Conservation (phyloP, 305 asterid genomes). For the Fraxinus angustifolia region DNA sequence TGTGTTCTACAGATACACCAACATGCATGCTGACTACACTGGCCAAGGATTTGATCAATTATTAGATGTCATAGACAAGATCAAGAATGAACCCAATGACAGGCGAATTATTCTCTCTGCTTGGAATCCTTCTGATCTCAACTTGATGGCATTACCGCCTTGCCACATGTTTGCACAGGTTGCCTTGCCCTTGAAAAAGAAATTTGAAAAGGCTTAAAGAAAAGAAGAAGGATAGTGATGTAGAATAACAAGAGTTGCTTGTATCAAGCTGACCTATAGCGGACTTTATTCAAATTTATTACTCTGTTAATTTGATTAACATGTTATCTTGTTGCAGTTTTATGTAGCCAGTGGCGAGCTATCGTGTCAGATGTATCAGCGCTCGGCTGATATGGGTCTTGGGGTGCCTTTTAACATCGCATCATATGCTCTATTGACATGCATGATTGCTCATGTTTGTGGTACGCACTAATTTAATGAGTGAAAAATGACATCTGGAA, state of each 20-base stretch:
- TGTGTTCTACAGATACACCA: conserved; percentile 55
- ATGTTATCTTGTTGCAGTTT: conserved; percentile 49
- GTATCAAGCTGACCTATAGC: not conserved
- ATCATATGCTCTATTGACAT: conserved; percentile 81
- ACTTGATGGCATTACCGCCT: conserved; percentile 85
- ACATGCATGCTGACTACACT: conserved; percentile 81
- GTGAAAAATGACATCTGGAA: not conserved
- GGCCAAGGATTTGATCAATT: conserved; percentile 94
- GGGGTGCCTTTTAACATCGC: conserved; percentile 98
- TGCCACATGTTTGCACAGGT: conserved; percentile 98
- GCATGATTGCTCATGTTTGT: conserved; percentile 94
- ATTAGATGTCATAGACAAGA: conserved; percentile 70
- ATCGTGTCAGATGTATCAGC: conserved; percentile 99
- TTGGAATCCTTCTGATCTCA: conserved; percentile 93
- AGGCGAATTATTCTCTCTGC: conserved; percentile 78
- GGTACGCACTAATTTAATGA: conserved; percentile 43
- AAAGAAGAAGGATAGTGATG: not conserved
- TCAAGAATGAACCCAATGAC: conserved; percentile 79
- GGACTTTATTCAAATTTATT: conserved; percentile 2
- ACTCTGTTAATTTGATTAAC: conserved; percentile 5
- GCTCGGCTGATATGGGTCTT: conserved; percentile 97
- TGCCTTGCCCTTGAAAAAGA: not conserved
- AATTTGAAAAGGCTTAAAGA: conserved; percentile 2
- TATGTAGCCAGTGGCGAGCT: conserved; percentile 87
- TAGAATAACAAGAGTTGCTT: not conserved